Base-by-base conservation (phyloP, 192 early-diverging fungal genomes). In the Spizellomyces sp. region DNA sequence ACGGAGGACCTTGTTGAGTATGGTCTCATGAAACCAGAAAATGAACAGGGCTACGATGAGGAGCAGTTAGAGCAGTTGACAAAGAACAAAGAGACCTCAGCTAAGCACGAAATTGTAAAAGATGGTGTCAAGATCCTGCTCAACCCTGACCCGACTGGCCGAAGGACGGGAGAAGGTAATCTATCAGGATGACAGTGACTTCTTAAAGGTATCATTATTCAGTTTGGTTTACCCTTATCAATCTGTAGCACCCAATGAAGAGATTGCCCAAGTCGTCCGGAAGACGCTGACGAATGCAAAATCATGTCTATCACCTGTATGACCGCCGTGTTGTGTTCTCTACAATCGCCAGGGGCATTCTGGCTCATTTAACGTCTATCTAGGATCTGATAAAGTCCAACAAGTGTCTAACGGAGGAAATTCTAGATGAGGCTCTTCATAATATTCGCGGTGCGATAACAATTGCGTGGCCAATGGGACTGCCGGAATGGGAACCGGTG, bases 101-200 rank as follows among this genome's bases (percentile, higher is more conserved):
- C 17, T 58, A 76, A 80, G 48, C 22, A 78, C 22, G 67, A 69
- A 48, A 57, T 84, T n/a, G 50, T 71, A 15, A 45, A 61, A 36
- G 65, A 84, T 57, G 87, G 82, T 54, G 57, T 75, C 44, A 70
- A 48, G 14, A 76, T 83, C 45, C 66, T 81, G 46, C 45, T 73
- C 21, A 83, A 82, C 62, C 80, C 79, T 21, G 83, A 86, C 64
- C 87, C 87, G 7, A 88, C 87, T 9, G 87, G 87, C 5, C 60
- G 83, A 48, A 54, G 87, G 27, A 76, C 61, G 5, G 87, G 87
- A 5, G 80, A 84, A 75, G 80, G 87, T 87, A 66, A 5, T 69
- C 7, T 8, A 58, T 60, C 7, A 68, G 73, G 15, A 45, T 21
- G 5, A 41, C n/a, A 17, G 4, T 80, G 22, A 8, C 6, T 75